Conservation (phyloP, 345 rosid genomes). For the Brassica cretica region DNA sequence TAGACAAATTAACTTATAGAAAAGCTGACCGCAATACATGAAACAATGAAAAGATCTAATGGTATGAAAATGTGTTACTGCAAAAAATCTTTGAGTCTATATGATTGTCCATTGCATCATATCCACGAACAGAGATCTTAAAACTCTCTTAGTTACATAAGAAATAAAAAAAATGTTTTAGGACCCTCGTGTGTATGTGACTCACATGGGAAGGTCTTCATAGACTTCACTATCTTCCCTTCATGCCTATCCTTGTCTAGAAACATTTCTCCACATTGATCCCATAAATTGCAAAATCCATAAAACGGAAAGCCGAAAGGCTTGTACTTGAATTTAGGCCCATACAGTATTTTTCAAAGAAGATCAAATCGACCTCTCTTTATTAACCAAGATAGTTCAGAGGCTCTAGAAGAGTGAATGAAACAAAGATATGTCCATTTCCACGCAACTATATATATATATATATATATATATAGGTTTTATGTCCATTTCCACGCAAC, state of each 20-base stretch:
- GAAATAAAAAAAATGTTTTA: slow-evolving; percentile 10
- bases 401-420: too few species aligned
- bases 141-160: neutral
- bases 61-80: neutral
- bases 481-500: too few species aligned
- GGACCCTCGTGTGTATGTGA: slow-evolving; percentile 35
- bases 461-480: too few species aligned
- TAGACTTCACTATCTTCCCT: slow-evolving; percentile 7
- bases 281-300: neutral
- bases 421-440: too few species aligned
- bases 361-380: neutral
- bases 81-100: neutral
- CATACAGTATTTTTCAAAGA: neutral
- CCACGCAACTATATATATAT: too few species aligned
- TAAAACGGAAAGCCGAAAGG: neutral
- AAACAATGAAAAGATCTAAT: neutral
- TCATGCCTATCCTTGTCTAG: slow-evolving; percentile 14
- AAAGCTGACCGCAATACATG: neutral
- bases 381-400: too few species aligned
- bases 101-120: slow-evolving; percentile 18
- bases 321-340: neutral
- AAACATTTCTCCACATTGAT: slow-evolving; percentile 9
- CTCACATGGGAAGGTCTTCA: slow-evolving; percentile 24
- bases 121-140: neutral
- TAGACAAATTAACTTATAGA: neutral